Evolutionary conservation across 192 early-diverging fungal species (phyloP).

Genomic region (Umbelopsis ramanniana): DNA sequence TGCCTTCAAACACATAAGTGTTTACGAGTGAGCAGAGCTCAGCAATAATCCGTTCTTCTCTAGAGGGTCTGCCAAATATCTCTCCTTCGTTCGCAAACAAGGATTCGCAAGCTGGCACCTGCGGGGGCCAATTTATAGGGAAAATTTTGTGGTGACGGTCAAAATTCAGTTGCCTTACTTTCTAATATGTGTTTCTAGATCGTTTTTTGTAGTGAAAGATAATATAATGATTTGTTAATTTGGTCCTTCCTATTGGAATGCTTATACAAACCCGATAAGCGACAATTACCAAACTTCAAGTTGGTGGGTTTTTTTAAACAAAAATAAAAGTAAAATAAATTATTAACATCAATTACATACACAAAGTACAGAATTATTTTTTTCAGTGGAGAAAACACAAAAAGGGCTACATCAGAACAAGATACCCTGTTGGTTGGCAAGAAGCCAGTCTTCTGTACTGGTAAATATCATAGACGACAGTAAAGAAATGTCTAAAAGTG

Average conservation of each 20-base stretch:
- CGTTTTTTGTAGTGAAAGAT: too few relatives aligned
- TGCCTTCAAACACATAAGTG: slow-evolving; percentile 24
- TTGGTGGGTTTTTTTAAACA: too few relatives aligned
- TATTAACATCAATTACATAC: background rate
- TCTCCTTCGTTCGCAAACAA: slow-evolving; percentile 25
- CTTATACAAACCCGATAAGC: too few relatives aligned
- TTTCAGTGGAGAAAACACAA: background rate
- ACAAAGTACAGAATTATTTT: background rate
- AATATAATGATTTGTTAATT: too few relatives aligned
- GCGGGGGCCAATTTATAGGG: too few relatives aligned
- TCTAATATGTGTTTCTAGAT: background rate
- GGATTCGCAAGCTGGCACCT: background rate
- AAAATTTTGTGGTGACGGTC: background rate
- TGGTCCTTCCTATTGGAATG: too few relatives aligned
- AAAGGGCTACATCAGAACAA: background rate
- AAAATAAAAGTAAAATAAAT: background rate
- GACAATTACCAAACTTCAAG: too few relatives aligned
- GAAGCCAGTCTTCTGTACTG: background rate
- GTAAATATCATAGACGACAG: slow-evolving; percentile 17
- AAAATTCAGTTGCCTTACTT: background rate
- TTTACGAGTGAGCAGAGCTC: slow-evolving; percentile 23
- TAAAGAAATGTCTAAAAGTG: background rate
- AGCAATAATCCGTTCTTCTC: slow-evolving; percentile 25
- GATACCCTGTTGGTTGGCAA: slow-evolving; percentile 18
- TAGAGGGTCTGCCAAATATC: slow-evolving; percentile 25